Conservation (phyloP, 495 filamentous ascomycete species). For the Hyaloscypha finlandica region DNA sequence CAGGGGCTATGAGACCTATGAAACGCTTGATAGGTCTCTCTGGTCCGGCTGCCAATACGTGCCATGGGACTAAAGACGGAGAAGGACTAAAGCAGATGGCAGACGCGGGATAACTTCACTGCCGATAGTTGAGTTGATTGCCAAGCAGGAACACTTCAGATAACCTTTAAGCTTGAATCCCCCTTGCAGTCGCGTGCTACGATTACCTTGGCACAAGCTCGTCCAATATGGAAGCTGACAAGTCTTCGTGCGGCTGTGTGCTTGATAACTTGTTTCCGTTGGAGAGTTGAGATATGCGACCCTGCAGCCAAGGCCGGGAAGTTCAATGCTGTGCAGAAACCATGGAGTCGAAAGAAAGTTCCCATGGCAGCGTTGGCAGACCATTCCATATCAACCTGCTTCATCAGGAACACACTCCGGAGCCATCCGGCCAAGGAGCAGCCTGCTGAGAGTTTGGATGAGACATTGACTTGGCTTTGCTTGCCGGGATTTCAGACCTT, state of each 20-base stretch:
- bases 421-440: neutral
- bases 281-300: constrained; percentile 3
- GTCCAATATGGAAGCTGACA: constrained; percentile 15
- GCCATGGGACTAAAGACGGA: neutral
- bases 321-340: constrained; percentile 1
- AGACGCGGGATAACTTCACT: neutral
- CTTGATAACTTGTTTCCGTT: neutral
- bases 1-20: neutral
- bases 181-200: constrained; percentile 8
- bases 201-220: neutral
- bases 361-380: neutral
- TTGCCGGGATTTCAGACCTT: neutral
- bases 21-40: constrained; percentile 2
- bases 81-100: neutral
- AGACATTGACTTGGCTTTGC: neutral
- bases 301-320: neutral
- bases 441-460: neutral
- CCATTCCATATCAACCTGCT: neutral
- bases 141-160: constrained; percentile 4
- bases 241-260: constrained; percentile 2
- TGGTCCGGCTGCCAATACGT: neutral
- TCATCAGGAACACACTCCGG: neutral
- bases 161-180: constrained; percentile 19
- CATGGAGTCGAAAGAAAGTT: neutral
- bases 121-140: constrained; percentile 7